Evolutionary conservation across 495 filamentous ascomycete genomes (phyloP), one percentile per base, ranked within the genome.

Genomic region (Aspergillus homomorphus): DNA sequence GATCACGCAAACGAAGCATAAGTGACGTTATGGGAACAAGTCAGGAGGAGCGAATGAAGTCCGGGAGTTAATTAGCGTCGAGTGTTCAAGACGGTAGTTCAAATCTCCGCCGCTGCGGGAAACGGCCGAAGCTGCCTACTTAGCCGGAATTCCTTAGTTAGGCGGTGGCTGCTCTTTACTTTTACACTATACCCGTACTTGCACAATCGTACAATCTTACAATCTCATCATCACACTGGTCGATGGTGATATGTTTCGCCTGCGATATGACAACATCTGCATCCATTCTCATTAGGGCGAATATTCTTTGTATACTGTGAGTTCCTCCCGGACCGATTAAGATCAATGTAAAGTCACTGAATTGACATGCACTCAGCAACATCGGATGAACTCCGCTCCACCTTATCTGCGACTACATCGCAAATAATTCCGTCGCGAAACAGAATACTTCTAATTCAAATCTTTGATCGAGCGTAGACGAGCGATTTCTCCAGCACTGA

Each of bases 21-120:
- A 53, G 45, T 62, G 56, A 58, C 61, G 61, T 58, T 63, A 66
- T 66, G 45, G 42, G 48, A 46, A 57, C 64, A 59, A 66, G 58
- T 63, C 26, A 61, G 16, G 43, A 12, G 10, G 7, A 44, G 21
- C 41, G 20, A 45, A 10, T n/a, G 10, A 9, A 16, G 51, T 52
- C 46, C 26, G 58, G 57, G 20, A 30, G 22, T 38, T 56, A 7
- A 18, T 56, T 59, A 60, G 62, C 26, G 51, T 9, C 19, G 18
- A 28, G 26, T 28, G 9, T 9, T 28, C 9, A 38, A 12, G 33
- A 38, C 15, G 8, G 4, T 6, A 38, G 33, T 38, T 30, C 26
- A 4, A 12, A 38, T 38, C 33, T 38, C 33, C 33, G 41, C 33
- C 33, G 41, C 23, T 33, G 23, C 21, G 41, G 23, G 30, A 58